phyloP scores from a whole-genome alignment of 192 early-diverging fungal species.

The Linnemannia schmuckeri region DNA sequence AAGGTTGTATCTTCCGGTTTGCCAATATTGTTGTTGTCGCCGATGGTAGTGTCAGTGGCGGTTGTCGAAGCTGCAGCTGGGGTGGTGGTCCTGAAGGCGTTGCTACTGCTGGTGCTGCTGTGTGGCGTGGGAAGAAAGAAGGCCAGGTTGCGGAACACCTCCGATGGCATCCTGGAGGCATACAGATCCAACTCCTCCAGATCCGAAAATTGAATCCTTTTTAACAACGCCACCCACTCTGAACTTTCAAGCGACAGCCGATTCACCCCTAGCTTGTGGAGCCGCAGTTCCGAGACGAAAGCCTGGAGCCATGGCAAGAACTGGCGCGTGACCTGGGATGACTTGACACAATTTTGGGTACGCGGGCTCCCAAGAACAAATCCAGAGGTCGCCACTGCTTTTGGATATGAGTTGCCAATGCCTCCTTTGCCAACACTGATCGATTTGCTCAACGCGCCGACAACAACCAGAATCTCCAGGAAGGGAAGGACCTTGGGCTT shows the following conservation, averaged over 20 bases:
- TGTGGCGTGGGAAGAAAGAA: not conserved
- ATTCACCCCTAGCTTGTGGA: constrained; percentile 14
- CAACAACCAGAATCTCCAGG: constrained; percentile 7
- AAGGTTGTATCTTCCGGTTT: not conserved
- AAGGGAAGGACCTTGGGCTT: constrained; percentile 1
- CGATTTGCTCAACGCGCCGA: not conserved
- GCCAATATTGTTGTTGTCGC: not conserved
- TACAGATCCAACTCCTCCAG: constrained; percentile 13
- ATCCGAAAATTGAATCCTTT: constrained; percentile 18
- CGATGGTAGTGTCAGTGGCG: not conserved
- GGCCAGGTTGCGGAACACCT: constrained; percentile 4
- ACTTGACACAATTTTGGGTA: not conserved
- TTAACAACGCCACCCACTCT: constrained; percentile 12
- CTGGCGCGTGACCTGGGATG: not conserved
- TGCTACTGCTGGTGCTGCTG: not conserved
- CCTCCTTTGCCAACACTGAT: not conserved
- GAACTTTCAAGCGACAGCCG: not conserved
- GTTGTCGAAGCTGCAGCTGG: not conserved
- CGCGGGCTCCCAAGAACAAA: not conserved
- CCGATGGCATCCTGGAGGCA: constrained; percentile 15
- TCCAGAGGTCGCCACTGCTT: not conserved
- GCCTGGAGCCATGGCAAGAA: constrained; percentile 19
- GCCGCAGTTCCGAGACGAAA: constrained; percentile 7
- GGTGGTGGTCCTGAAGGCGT: not conserved
- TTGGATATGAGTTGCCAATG: not conserved